Evolutionary conservation across 306 rosid genomes (phyloP).

Genomic region (Astragalus glycyphyllos): DNA sequence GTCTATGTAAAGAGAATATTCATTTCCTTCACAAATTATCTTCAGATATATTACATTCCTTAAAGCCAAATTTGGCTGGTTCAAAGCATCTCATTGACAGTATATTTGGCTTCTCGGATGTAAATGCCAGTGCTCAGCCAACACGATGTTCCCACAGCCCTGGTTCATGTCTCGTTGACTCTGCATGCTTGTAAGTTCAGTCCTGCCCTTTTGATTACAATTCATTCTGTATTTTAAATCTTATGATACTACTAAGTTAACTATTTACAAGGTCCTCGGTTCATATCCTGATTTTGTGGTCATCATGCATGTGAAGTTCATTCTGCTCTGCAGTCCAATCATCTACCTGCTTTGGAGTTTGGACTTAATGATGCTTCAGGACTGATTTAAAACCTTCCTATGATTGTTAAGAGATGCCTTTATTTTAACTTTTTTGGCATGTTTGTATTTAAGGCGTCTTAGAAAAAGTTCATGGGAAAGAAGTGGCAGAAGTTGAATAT

Average conservation of each 20-base stretch:
- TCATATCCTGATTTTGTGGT: slow-evolving; percentile 28
- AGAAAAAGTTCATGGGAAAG: slow-evolving; percentile 4
- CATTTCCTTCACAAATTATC: slow-evolving; percentile 57
- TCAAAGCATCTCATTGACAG: slow-evolving; percentile 54
- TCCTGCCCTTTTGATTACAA: slow-evolving; percentile 25
- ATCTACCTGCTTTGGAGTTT: slow-evolving; percentile 28
- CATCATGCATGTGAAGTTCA: slow-evolving; percentile 26
- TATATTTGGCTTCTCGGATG: slow-evolving; percentile 69
- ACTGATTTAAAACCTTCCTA: slow-evolving; percentile 25
- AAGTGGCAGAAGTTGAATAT: slow-evolving; percentile 18
- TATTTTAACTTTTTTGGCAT: slow-evolving; percentile 4
- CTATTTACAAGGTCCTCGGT: slow-evolving; percentile 7
- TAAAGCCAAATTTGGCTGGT: slow-evolving; percentile 59
- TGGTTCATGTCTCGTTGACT: slow-evolving; percentile 50
- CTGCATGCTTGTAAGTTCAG: slow-evolving; percentile 69
- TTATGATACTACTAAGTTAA: slow-evolving; percentile 1
- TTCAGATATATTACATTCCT: slow-evolving; percentile 70
- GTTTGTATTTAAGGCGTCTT: slow-evolving; percentile 29
- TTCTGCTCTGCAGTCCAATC: slow-evolving; percentile 12
- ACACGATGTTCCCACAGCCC: slow-evolving; percentile 46
- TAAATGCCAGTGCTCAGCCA: slow-evolving; percentile 40
- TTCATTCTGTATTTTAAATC: slow-evolving; percentile 19
- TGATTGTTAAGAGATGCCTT: slow-evolving; percentile 9
- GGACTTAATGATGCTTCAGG: slow-evolving; percentile 1
- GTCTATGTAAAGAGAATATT: neutral